These are phyloP conservation scores for Pyricularia pennisetigena DNA, from an alignment of 2,329 filamentous ascomycete species.

Conservation along the genomic window DNA sequence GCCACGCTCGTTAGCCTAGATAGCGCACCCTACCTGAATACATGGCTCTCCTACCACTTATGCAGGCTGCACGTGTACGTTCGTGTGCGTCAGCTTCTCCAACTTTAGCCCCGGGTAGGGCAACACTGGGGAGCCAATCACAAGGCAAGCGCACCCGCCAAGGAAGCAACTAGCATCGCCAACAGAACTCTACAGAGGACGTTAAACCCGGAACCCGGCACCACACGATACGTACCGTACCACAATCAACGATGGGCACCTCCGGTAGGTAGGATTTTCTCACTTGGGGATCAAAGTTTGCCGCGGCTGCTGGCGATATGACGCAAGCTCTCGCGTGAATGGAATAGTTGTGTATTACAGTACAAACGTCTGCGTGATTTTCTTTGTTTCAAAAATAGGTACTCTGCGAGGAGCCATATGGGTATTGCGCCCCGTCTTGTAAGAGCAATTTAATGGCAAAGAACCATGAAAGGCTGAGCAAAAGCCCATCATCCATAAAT, in stretches of 20 bases:
- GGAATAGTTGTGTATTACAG: neutral
- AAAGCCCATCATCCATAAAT: neutral
- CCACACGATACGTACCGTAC: neutral
- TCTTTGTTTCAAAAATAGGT: neutral
- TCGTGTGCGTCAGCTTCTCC: neutral
- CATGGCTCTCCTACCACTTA: no score
- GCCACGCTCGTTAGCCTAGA: no score
- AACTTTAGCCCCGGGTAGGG: neutral
- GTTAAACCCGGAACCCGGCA: neutral
- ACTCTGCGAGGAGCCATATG: neutral
- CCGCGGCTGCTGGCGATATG: neutral
- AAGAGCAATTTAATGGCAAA: neutral
- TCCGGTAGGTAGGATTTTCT: neutral
- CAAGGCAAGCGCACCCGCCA: neutral
- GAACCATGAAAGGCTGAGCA: no score
- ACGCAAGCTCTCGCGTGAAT: neutral
- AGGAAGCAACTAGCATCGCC: neutral
- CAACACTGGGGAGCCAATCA: neutral
- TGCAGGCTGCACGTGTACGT: no score
- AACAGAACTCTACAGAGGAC: neutral
- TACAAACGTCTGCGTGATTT: neutral
- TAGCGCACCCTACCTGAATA: no score
- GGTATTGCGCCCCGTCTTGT: neutral
- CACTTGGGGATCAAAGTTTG: neutral
- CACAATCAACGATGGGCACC: neutral